Base-by-base conservation (phyloP, 108 stramenopile genomes). In the Mediolabrus comicus region DNA sequence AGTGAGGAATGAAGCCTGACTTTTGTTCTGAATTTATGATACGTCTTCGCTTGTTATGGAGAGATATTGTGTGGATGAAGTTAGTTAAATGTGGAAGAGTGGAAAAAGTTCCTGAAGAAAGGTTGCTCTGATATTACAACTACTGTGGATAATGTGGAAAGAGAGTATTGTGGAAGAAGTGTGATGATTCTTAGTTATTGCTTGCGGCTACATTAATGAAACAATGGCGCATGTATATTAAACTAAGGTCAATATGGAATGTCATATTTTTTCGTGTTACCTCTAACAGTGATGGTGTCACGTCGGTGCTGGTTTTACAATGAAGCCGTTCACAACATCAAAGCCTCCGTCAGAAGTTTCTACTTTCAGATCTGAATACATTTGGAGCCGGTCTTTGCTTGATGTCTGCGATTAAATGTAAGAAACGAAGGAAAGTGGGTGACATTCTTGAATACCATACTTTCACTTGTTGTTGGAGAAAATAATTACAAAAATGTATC, bases 311-410 rank as follows among this genome's bases (percentile, higher is more conserved):
- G 22, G 46, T 49, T 22, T 49, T 49, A 24, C n/a, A 22, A 49
- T 22, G 46, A 49, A 22, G 2, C 73, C 65, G 49, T 67, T 38
- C 28, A 74, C 63, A 51, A 77, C 41, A 59, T 77, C 75, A 65
- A 65, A 63, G 29, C 75, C 68, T 30, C 36, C 58, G 3, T 49
- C 34, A 24, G n/a, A n/a, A 51, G 29, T 53, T 54, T 77, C 75
- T 17, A 17, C 52, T 41, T 62, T 69, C 43, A 77, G 41, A 77
- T 77, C 75, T 7, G 32, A 62, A 69, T 63, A 77, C 62, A 65
- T 67, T 33, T 77, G 75, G 16, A 77, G 68, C 34, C 64, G 59
- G 29, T 77, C 75, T 64, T 77, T 77, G 62, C 68, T 69, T 34
- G 75, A 77, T 39, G 75, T 64, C 68, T 74, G n/a, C 46, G 19